Evolutionary conservation across 768 basidiomycete species (phyloP).

Genomic region (Calocybe gangraenosa): DNA sequence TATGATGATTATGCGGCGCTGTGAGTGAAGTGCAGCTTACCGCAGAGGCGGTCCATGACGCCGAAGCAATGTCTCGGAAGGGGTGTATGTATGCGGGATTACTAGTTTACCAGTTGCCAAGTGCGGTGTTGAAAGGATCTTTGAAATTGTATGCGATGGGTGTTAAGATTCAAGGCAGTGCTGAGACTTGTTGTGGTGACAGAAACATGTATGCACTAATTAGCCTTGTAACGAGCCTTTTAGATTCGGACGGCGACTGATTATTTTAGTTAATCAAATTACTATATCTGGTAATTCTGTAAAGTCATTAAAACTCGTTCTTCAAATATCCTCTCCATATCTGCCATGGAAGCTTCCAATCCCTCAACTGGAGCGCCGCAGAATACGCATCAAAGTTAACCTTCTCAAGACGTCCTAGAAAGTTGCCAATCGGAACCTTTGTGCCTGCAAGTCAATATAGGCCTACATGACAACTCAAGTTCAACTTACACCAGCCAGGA

Average conservation of each 20-base stretch:
- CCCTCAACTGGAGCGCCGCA: constrained; percentile 54
- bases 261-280: constrained; percentile 36
- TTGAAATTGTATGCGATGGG: no score
- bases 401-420: constrained; percentile 63
- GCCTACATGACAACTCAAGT: constrained; percentile 16
- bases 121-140: not conserved
- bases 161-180: constrained; percentile 4
- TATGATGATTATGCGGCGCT: not conserved
- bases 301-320: constrained; percentile 29
- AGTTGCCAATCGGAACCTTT: constrained; percentile 65
- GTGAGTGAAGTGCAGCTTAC: constrained; percentile 33
- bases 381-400: constrained; percentile 72
- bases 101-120: no score
- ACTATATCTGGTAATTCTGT: constrained; percentile 12
- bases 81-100: no score
- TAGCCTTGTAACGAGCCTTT: constrained; percentile 17
- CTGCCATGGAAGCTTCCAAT: constrained; percentile 77
- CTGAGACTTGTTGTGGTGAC: constrained; percentile 20
- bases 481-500: constrained; percentile 63
- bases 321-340: constrained; percentile 46
- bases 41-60: constrained; percentile 63
- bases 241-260: constrained; percentile 42
- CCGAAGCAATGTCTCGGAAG: constrained; percentile 16
- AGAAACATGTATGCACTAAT: no score
- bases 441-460: constrained; percentile 14